Base-by-base conservation (phyloP, 2,329 filamentous ascomycete genomes). In the Colletotrichum sp. region DNA sequence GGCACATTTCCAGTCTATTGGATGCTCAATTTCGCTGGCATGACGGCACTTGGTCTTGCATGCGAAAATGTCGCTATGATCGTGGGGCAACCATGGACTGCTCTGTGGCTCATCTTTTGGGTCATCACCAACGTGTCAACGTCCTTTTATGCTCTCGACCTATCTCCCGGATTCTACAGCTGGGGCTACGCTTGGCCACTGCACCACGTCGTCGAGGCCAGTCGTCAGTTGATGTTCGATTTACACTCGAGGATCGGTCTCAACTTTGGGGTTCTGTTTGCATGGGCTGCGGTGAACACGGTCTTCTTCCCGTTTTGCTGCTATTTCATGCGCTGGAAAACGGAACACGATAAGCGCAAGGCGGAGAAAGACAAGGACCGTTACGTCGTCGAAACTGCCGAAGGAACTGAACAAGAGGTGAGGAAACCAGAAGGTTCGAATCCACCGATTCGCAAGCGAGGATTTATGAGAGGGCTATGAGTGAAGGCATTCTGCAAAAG, bases 1-100 rank as follows among this genome's bases (percentile, higher is more conserved):
- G 91, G 86, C 12, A 91, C 89, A 0, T 93, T 93, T 74, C 81
- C 88, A 0, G 90, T 93, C 0, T 93, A 92, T 79, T 92, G 90
- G 90, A 90, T 91, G 88, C 79, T 93, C 16, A 92, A 93, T 72
- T 93, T 88, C 81, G 84, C 90, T 1, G 92, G 91, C 11, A 93
- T 94, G 92, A 85, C 87, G 11, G 91, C 91, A 0, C 80, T 94
- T 2, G 92, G 91, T 0, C 82, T 94, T 4, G 90, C 92, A 0
- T 92, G 90, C 79, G 92, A 94, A 83, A 93, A 93, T 78, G 88
- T 92, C 32, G 90, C 90, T 0, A 93, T 93, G 89, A 79, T 93
- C 3, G 84, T 93, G 6, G 91, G 90, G 0, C 85, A 89, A 78
- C 92, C 90, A 0, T 93, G 91, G 91, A 81, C 81, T 3, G 88